phyloP scores from a whole-genome alignment of 257 asterid species.

The Pogostemon cablin region DNA sequence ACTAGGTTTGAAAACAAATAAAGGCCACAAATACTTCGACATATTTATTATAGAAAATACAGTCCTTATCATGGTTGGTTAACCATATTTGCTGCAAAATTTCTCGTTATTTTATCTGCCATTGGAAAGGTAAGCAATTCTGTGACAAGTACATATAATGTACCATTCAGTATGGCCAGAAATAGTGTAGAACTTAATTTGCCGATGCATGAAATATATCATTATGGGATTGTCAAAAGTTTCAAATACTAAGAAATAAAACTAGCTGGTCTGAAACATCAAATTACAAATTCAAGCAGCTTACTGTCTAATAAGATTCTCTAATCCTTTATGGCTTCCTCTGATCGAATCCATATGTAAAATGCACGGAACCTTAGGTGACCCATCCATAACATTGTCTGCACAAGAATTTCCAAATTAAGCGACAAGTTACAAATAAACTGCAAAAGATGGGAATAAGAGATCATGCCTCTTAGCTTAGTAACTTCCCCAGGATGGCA shows the following conservation, averaged over 20 bases:
- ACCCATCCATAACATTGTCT: constrained; percentile 49
- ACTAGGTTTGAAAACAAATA: neutral
- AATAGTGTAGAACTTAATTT: constrained; percentile 19
- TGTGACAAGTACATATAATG: neutral
- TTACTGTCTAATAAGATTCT: constrained; percentile 68
- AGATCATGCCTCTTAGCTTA: constrained; percentile 49
- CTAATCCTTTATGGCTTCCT: constrained; percentile 75
- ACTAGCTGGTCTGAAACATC: constrained; percentile 21
- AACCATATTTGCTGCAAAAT: neutral
- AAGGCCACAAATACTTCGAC: neutral
- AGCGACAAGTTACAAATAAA: constrained; percentile 30
- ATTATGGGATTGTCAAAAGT: constrained; percentile 14
- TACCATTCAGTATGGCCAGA: neutral
- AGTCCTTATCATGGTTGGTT: constrained; percentile 1
- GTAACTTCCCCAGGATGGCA: constrained; percentile 91
- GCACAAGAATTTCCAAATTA: constrained; percentile 43
- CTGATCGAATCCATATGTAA: constrained; percentile 88
- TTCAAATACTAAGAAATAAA: constrained; percentile 2
- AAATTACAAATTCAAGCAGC: constrained; percentile 28
- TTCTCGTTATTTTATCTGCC: neutral
- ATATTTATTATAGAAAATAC: neutral
- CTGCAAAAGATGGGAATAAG: constrained; percentile 15
- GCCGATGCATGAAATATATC: constrained; percentile 16
- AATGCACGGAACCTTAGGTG: constrained; percentile 65
- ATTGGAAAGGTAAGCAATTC: neutral